Evolutionary conservation across 2,329 filamentous ascomycete genomes (phyloP).

Genomic region (Nemania sp.): DNA sequence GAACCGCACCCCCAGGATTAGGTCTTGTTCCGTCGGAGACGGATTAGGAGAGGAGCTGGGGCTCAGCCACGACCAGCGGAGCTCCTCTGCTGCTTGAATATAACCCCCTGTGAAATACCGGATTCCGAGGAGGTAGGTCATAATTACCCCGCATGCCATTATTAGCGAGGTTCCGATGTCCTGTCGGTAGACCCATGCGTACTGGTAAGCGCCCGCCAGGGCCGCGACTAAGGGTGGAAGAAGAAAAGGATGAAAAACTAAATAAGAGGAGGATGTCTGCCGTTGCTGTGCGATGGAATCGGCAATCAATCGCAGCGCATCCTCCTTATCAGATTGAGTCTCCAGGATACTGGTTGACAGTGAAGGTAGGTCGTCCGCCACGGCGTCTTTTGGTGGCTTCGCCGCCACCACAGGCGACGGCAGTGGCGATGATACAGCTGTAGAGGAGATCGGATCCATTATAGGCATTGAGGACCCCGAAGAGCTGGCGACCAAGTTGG

Average conservation of each 20-base stretch:
- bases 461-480: constrained; percentile 67
- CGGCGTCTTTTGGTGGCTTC: constrained; percentile 44
- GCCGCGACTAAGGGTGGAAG: constrained; percentile 51
- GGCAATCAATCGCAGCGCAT: constrained; percentile 73
- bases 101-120: constrained; percentile 66
- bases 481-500: constrained; percentile 72
- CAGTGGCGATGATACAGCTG: constrained; percentile 42
- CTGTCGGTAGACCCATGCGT: constrained; percentile 28
- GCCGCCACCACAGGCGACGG: constrained; percentile 43
- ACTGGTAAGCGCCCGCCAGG: constrained; percentile 50
- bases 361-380: constrained; percentile 61
- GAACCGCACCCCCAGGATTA: constrained; percentile 67
- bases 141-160: constrained; percentile 62
- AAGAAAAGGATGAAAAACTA: constrained; percentile 66
- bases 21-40: constrained; percentile 49
- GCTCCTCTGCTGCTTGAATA: constrained; percentile 61
- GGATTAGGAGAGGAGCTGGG: constrained; percentile 30
- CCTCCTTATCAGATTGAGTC: constrained; percentile 61
- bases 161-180: constrained; percentile 61
- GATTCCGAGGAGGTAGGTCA: constrained; percentile 64
- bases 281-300: constrained; percentile 84
- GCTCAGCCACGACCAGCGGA: constrained; percentile 65
- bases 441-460: constrained; percentile 56
- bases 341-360: constrained; percentile 64
- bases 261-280: constrained; percentile 63